Percentiles rank a stretch among this genome's conserved stretches.
Conservation (phyloP, 2,329 filamentous ascomycete species). For the Apiospora marii region DNA sequence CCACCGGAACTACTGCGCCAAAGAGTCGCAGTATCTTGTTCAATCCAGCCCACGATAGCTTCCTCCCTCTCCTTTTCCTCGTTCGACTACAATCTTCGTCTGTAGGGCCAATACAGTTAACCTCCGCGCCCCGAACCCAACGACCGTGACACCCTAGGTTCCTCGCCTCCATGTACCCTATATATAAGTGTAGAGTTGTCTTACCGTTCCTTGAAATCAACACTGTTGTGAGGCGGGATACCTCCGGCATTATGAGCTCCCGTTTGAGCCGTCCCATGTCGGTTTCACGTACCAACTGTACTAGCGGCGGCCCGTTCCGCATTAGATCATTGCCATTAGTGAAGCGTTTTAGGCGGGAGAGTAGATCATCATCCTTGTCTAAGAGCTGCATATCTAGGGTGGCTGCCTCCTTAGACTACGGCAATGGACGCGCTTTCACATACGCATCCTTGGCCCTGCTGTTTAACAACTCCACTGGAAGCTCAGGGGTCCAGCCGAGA, state of each 20-base stretch:
- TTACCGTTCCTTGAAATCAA: too few species aligned
- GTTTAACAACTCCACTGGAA: background rate
- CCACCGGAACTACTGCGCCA: too few species aligned
- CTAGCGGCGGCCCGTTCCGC: background rate
- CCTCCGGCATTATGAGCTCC: background rate
- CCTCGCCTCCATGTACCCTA: too few species aligned
- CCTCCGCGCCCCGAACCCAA: too few species aligned
- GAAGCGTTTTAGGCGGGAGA: background rate
- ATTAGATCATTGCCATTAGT: background rate
- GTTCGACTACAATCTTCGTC: too few species aligned
- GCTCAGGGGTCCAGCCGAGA: slow-evolving; percentile 1
- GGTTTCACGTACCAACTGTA: slow-evolving; percentile 1
- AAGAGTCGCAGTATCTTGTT: too few species aligned
- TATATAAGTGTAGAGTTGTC: too few species aligned
- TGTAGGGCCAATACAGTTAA: too few species aligned
- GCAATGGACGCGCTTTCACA: background rate
- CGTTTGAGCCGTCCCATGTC: background rate
- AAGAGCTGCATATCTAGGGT: background rate
- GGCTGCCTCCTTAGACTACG: background rate
- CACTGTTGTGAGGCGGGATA: too few species aligned
- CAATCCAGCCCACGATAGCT: too few species aligned
- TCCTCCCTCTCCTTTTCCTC: too few species aligned
- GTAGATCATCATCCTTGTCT: background rate
- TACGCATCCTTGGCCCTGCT: slow-evolving; percentile 5
- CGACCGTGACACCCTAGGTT: too few species aligned